Evolutionary conservation across 2,329 filamentous ascomycete species (phyloP).

Genomic region (Aspergillus sp.): DNA sequence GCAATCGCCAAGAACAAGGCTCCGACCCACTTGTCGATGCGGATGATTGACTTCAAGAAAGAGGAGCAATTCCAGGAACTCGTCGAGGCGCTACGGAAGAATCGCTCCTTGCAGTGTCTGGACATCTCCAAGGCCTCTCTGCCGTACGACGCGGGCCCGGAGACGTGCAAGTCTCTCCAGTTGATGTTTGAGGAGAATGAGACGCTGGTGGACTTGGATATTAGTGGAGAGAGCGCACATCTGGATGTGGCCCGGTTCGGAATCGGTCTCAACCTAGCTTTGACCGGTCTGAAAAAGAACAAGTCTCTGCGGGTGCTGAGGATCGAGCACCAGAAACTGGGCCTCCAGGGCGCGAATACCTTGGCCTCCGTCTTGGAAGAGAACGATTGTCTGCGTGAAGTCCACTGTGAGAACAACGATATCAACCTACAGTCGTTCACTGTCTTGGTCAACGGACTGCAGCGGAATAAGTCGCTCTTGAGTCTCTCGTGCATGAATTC

Average conservation of each 20-base stretch:
- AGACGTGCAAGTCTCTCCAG: constrained; percentile 63
- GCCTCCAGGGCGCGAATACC: constrained; percentile 66
- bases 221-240: constrained; percentile 69
- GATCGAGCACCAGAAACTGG: constrained; percentile 67
- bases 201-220: constrained; percentile 65
- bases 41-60: constrained; percentile 66
- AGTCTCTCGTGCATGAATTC: constrained; percentile 62
- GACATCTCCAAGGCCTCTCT: constrained; percentile 70
- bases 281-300: constrained; percentile 64
- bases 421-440: constrained; percentile 70
- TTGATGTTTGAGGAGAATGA: constrained; percentile 65
- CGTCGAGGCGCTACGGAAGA: constrained; percentile 59
- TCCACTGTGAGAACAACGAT: constrained; percentile 70
- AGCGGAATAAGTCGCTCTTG: constrained; percentile 61
- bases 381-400: constrained; percentile 61
- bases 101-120: constrained; percentile 61
- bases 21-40: constrained; percentile 63
- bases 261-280: constrained; percentile 64
- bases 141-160: constrained; percentile 65
- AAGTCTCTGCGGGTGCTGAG: constrained; percentile 59
- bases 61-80: constrained; percentile 63
- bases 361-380: constrained; percentile 65
- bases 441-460: constrained; percentile 65
- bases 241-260: constrained; percentile 69
- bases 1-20: constrained; percentile 52